Evolutionary conservation across 2,329 filamentous ascomycete species (phyloP).

Genomic region (Fusarium algeriense): DNA sequence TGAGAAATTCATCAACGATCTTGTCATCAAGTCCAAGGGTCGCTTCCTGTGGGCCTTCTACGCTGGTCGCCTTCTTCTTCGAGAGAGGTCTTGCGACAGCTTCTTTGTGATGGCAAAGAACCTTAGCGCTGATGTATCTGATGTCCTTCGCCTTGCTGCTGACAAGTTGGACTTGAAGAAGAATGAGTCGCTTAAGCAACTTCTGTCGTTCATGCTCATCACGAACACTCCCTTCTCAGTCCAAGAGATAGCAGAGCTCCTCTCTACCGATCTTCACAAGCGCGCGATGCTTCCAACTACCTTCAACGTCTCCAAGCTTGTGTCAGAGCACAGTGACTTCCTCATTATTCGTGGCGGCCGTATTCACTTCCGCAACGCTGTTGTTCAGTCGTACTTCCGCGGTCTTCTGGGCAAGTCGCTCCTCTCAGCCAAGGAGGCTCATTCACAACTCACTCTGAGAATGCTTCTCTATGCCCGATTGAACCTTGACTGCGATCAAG

Average conservation of each 20-base stretch:
- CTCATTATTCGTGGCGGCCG: constrained; percentile 51
- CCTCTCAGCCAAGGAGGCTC: constrained; percentile 50
- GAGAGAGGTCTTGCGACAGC: constrained; percentile 33
- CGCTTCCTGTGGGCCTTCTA: constrained; percentile 56
- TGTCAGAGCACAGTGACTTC: constrained; percentile 40
- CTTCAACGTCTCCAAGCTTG: constrained; percentile 34
- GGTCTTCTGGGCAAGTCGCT: constrained; percentile 52
- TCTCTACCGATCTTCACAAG: constrained; percentile 47
- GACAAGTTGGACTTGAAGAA: constrained; percentile 29
- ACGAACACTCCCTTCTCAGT: constrained; percentile 50
- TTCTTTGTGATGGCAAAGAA: constrained; percentile 22
- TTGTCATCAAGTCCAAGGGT: constrained; percentile 51
- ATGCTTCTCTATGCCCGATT: constrained; percentile 53
- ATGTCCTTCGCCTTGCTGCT: constrained; percentile 25
- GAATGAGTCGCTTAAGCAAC: constrained; percentile 32
- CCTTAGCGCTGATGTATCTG: constrained; percentile 20
- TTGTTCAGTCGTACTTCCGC: constrained; percentile 50
- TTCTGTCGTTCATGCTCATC: constrained; percentile 54
- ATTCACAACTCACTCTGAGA: constrained; percentile 50
- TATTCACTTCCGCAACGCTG: constrained; percentile 54
- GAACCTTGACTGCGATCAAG: constrained; percentile 46
- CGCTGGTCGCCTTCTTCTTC: constrained; percentile 47
- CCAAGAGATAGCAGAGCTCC: constrained; percentile 51
- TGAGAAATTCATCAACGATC: constrained; percentile 48
- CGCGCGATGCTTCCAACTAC: constrained; percentile 3